Conservation (phyloP, 225 moss, liverwort and hornwort species). For the Marchantia paleacea region DNA sequence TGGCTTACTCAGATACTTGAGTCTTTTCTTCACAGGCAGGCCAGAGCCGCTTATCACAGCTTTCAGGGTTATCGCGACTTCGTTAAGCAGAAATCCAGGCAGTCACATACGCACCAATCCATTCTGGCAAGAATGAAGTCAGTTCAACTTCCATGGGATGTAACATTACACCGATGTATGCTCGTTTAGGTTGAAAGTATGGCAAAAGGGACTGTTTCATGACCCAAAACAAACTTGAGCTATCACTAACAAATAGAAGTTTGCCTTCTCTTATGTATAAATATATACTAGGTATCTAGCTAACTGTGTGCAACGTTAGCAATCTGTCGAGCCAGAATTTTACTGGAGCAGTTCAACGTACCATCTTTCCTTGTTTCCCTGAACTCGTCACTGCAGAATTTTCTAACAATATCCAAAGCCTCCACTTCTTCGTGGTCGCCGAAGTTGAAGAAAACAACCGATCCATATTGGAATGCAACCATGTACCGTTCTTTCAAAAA, state of each 20-base stretch:
- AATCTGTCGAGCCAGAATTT: no score
- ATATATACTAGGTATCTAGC: background rate
- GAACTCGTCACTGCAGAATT: constrained; percentile 85
- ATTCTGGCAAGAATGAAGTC: constrained; percentile 28
- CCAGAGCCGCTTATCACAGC: constrained; percentile 28
- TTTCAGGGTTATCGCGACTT: constrained; percentile 36
- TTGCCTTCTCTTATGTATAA: background rate
- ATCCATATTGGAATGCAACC: constrained; percentile 96
- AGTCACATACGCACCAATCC: constrained; percentile 28
- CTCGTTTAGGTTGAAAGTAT: background rate
- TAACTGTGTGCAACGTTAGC: no score
- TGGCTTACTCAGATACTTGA: constrained; percentile 46
- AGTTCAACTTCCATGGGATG: constrained; percentile 11
- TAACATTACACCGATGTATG: background rate
- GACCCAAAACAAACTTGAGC: background rate
- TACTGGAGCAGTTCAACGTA: constrained; percentile 15
- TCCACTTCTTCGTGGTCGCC: constrained; percentile 91
- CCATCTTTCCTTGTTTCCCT: constrained; percentile 88
- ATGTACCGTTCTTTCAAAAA: constrained; percentile 78
- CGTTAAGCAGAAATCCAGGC: constrained; percentile 21
- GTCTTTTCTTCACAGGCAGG: constrained; percentile 34
- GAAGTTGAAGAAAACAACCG: constrained; percentile 93
- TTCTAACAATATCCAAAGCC: constrained; percentile 74
- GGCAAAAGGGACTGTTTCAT: background rate
- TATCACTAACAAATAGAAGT: background rate